Percentiles rank a stretch among this genome's conserved stretches.
Conservation (phyloP, 2,329 filamentous ascomycete species). For the Phaeosphaeria sp. region DNA sequence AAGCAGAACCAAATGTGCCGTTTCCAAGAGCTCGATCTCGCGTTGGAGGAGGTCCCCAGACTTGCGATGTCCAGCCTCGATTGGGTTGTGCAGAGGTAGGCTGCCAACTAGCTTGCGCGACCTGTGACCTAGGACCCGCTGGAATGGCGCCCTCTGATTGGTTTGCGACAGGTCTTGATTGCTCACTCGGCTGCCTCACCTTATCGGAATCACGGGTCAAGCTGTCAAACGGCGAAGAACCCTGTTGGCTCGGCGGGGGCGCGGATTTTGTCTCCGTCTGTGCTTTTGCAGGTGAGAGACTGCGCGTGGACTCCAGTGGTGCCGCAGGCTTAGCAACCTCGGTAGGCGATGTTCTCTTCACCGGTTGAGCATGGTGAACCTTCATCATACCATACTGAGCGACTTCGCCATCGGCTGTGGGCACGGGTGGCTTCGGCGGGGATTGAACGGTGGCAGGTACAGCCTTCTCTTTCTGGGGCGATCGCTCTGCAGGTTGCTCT, state of each 20-base stretch:
- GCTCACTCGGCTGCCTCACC: constrained; percentile 19
- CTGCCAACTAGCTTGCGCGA: constrained; percentile 34
- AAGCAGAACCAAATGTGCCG: constrained; percentile 73
- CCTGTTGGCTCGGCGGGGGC: constrained; percentile 23
- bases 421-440: constrained; percentile 66
- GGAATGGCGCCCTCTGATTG: constrained; percentile 24
- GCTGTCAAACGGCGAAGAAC: constrained; percentile 24
- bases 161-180: constrained; percentile 20
- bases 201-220: constrained; percentile 29
- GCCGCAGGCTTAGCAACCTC: constrained; percentile 24
- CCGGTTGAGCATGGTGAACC: constrained; percentile 63
- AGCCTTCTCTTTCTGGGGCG: constrained; percentile 55
- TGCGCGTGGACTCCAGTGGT: constrained; percentile 18
- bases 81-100: constrained; percentile 31
- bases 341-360: constrained; percentile 42
- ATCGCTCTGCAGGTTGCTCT: constrained; percentile 42
- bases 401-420: constrained; percentile 63
- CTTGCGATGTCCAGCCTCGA: constrained; percentile 57
- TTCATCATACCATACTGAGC: constrained; percentile 70
- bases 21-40: constrained; percentile 77
- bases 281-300: constrained; percentile 30
- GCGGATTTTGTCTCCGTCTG: constrained; percentile 24
- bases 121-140: constrained; percentile 33
- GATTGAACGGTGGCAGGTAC: constrained; percentile 44
- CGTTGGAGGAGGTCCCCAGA: constrained; percentile 75